A percentile compares a stretch with the other conserved stretches of the same genome.
Conservation (phyloP, 2,329 filamentous ascomycete species). For the Colletotrichum sp. region DNA sequence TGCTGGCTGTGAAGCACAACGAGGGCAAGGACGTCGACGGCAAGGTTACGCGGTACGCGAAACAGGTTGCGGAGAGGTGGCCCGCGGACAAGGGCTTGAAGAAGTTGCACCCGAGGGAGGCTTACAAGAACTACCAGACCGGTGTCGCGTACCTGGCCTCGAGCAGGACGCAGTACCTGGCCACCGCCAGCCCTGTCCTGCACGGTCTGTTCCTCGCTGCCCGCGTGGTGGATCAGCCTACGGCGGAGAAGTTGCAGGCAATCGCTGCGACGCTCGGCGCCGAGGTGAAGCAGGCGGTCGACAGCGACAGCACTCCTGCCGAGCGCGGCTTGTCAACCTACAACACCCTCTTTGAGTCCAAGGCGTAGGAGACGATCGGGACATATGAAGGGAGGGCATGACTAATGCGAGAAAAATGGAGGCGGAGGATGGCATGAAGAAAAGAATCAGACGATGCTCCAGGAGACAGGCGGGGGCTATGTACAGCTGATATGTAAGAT, state of each 20-base stretch:
- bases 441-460: constrained; percentile 1
- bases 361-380: neutral
- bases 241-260: constrained; percentile 42
- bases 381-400: neutral
- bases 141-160: constrained; percentile 32
- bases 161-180: constrained; percentile 38
- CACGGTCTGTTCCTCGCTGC: constrained; percentile 51
- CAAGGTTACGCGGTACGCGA: constrained; percentile 41
- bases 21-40: constrained; percentile 33
- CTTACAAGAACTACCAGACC: constrained; percentile 27
- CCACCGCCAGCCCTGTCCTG: constrained; percentile 35
- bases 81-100: constrained; percentile 40
- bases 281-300: constrained; percentile 38
- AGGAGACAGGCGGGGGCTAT: constrained; percentile 8
- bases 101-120: constrained; percentile 38
- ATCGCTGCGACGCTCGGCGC: constrained; percentile 41
- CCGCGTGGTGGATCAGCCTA: constrained; percentile 41
- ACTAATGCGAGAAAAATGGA: neutral
- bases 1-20: constrained; percentile 38
- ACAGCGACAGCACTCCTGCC: constrained; percentile 8
- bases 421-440: neutral
- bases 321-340: constrained; percentile 27
- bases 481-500: constrained; percentile 24
- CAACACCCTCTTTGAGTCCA: neutral
- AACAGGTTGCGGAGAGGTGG: constrained; percentile 44